Percentiles rank a stretch among this genome's conserved stretches.
These are phyloP conservation scores for Mycena alexandri DNA, from an alignment of 768 basidiomycete species.

Conservation along the genomic window DNA sequence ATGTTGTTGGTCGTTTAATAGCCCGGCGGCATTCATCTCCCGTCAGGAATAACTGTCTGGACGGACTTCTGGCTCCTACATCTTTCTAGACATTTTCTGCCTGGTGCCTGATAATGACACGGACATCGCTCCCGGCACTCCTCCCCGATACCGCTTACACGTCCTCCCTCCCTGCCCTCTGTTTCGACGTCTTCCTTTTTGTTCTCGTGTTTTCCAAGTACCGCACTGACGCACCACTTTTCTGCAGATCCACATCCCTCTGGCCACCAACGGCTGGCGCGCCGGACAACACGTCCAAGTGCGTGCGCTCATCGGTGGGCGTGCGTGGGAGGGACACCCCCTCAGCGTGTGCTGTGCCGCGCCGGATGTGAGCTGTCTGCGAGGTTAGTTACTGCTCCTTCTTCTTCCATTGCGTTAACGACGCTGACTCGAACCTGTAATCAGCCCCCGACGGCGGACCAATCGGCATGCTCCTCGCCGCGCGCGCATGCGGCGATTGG, in stretches of 20 bases:
- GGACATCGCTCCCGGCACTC: no score
- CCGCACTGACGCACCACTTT: conserved; percentile 38
- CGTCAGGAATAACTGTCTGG: no score
- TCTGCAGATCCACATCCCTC: conserved; percentile 74
- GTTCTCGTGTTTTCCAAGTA: no score
- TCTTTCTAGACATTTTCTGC: no score
- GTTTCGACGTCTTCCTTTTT: no score
- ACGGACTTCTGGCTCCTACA: no score
- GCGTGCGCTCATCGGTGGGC: conserved; percentile 62
- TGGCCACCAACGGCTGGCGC: conserved; percentile 70
- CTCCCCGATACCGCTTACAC: no score
- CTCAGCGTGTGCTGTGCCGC: conserved; percentile 60
- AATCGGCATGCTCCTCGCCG: conserved; percentile 64
- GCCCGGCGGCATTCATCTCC: no score
- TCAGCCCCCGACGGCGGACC: conserved; percentile 25
- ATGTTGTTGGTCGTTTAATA: no score
- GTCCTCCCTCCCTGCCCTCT: no score
- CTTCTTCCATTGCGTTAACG: conserved; percentile 32
- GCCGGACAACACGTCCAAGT: conserved; percentile 64
- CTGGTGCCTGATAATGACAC: no score
- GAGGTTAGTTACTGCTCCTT: conserved; percentile 52
- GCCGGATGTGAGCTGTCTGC: conserved; percentile 14
- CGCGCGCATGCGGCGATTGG: conserved; percentile 71
- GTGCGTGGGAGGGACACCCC: conserved; percentile 72
- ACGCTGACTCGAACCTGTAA: no score